phyloP scores from a whole-genome alignment of 2,329 filamentous ascomycete genomes.

The Cladophialophora immunda region DNA sequence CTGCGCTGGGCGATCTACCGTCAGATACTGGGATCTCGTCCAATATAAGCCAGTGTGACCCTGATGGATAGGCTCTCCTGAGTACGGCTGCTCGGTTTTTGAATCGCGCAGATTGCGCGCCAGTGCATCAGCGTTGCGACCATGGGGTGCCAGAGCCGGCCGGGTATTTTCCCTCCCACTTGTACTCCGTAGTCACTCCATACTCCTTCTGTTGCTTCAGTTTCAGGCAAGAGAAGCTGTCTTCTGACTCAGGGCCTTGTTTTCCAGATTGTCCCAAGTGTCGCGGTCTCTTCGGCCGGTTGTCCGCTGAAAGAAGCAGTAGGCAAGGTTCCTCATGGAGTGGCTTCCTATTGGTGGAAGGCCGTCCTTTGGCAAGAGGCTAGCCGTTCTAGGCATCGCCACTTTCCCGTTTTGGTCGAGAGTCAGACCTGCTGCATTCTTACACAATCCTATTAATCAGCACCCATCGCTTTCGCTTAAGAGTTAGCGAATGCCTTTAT shows the following conservation, averaged over 20 bases:
- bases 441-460: constrained; percentile 1
- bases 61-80: neutral
- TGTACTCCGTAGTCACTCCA: neutral
- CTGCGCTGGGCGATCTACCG: neutral
- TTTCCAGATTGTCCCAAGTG: neutral
- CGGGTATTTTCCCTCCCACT: neutral
- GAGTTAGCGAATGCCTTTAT: neutral
- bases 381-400: neutral
- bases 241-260: neutral
- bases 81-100: neutral
- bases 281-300: neutral
- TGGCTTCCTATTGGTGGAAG: neutral
- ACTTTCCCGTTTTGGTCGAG: neutral
- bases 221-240: neutral
- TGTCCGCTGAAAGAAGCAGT: neutral
- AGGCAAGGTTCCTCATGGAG: neutral
- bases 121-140: neutral
- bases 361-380: neutral
- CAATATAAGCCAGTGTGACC: neutral
- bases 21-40: neutral
- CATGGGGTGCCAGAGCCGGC: neutral
- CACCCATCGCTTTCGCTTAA: neutral
- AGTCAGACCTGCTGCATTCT: neutral
- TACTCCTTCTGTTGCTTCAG: neutral
- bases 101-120: neutral